Percentiles rank a stretch among this genome's conserved stretches.
Conservation (phyloP, 305 asterid species). For the Striga hermonthica region DNA sequence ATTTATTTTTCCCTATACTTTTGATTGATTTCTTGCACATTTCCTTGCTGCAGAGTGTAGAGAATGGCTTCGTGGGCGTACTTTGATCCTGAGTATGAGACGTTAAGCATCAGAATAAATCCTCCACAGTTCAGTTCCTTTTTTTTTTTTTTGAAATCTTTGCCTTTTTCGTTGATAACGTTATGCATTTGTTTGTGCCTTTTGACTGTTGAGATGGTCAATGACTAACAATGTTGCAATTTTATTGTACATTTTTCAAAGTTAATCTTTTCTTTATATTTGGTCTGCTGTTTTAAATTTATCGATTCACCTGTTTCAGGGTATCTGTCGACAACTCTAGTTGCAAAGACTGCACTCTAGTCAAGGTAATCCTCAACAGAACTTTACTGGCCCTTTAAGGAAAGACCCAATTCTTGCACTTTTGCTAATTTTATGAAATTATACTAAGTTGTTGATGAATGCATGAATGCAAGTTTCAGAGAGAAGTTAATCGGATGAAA, state of each 20-base stretch:
- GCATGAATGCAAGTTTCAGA: background rate
- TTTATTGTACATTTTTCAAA: too few relatives aligned
- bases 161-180: background rate
- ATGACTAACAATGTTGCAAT: too few relatives aligned
- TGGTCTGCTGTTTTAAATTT: conserved; percentile 1
- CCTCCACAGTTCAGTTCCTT: conserved; percentile 96
- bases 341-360: conserved; percentile 81
- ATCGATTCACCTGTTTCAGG: conserved; percentile 50
- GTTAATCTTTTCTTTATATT: too few relatives aligned
- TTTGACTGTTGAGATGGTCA: too few relatives aligned
- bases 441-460: background rate
- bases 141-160: conserved; percentile 24
- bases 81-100: conserved; percentile 97
- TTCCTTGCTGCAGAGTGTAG: conserved; percentile 37
- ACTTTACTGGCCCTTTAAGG: background rate
- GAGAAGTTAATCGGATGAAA: background rate
- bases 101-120: conserved; percentile 85
- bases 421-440: background rate
- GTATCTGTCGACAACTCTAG: conserved; percentile 85
- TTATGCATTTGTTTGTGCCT: background rate
- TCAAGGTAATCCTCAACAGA: conserved; percentile 59
- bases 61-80: conserved; percentile 71
- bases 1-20: too few relatives aligned
- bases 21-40: background rate
- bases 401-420: background rate